phyloP scores from a whole-genome alignment of 208 protist species.

The Acanthamoeba lenticulata region DNA sequence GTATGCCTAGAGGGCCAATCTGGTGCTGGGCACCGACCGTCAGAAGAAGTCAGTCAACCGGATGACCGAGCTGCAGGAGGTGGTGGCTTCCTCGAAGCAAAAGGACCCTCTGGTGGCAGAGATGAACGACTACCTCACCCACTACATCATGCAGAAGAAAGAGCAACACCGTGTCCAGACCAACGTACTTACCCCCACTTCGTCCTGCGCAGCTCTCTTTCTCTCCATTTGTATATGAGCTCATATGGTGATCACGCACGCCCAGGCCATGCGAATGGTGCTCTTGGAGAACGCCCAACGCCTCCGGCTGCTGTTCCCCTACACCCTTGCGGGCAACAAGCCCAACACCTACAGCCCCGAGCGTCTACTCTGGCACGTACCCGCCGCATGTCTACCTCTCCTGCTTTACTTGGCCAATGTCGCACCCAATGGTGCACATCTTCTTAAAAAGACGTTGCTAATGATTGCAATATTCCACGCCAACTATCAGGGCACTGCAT shows the following conservation, averaged over 20 bases:
- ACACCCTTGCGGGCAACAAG: not conserved
- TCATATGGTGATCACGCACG: not conserved
- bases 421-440: not conserved
- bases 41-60: constrained; percentile 54
- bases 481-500: constrained; percentile 37
- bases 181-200: not conserved
- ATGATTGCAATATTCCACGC: too few relatives aligned
- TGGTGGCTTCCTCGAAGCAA: constrained; percentile 7
- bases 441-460: not conserved
- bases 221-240: not conserved
- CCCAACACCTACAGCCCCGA: not conserved
- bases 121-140: constrained; percentile 23
- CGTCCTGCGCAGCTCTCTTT: not conserved
- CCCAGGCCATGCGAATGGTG: constrained; percentile 43
- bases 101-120: not conserved
- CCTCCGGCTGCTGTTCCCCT: not conserved
- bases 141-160: constrained; percentile 41
- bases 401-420: not conserved
- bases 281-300: constrained; percentile 40
- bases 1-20: not conserved
- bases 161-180: constrained; percentile 47
- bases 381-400: not conserved
- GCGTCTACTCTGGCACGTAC: constrained; percentile 9
- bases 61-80: constrained; percentile 37
- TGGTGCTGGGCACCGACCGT: constrained; percentile 40